Conservation (phyloP, 1,284 basidiomycete genomes). For the Prillingera fragicola region DNA sequence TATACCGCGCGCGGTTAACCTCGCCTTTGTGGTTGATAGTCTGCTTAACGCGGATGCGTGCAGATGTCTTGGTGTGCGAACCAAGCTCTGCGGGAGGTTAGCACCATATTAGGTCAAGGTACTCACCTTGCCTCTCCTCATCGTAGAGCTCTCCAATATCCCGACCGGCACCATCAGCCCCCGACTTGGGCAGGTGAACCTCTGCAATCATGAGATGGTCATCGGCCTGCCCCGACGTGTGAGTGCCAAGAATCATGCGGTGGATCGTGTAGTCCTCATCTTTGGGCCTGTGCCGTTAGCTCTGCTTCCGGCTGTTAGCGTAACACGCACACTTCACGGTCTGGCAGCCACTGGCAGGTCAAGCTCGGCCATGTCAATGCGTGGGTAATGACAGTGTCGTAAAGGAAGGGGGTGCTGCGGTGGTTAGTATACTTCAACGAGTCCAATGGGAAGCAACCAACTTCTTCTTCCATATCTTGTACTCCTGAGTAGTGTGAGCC, state of each 20-base stretch:
- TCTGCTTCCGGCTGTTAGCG: background rate
- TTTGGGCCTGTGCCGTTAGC: slow-evolving; percentile 52
- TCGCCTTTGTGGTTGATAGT: slow-evolving; percentile 95
- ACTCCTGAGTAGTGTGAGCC: slow-evolving; percentile 45
- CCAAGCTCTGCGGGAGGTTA: slow-evolving; percentile 61
- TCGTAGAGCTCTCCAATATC: slow-evolving; percentile 75
- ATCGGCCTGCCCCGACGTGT: slow-evolving; percentile 90
- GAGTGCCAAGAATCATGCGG: slow-evolving; percentile 90
- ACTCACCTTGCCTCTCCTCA: slow-evolving; percentile 71
- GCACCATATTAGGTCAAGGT: background rate
- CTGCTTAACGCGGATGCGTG: slow-evolving; percentile 84
- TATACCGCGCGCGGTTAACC: slow-evolving; percentile 95
- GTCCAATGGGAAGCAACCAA: slow-evolving; percentile 10
- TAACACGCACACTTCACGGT: slow-evolving; percentile 74
- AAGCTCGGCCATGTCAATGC: slow-evolving; percentile 97
- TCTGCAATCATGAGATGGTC: slow-evolving; percentile 96
- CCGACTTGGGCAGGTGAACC: slow-evolving; percentile 81
- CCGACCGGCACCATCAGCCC: slow-evolving; percentile 53
- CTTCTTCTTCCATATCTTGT: slow-evolving; percentile 75
- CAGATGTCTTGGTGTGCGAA: slow-evolving; percentile 67
- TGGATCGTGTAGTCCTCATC: slow-evolving; percentile 89
- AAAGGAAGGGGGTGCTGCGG: slow-evolving; percentile 75
- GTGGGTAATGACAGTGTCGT: slow-evolving; percentile 95
- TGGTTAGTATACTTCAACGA: slow-evolving; percentile 3
- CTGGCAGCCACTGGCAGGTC: slow-evolving; percentile 99